These are phyloP conservation scores for Raphanus hybrid DNA, from an alignment of 441 rosid species.

Conservation along the genomic window DNA sequence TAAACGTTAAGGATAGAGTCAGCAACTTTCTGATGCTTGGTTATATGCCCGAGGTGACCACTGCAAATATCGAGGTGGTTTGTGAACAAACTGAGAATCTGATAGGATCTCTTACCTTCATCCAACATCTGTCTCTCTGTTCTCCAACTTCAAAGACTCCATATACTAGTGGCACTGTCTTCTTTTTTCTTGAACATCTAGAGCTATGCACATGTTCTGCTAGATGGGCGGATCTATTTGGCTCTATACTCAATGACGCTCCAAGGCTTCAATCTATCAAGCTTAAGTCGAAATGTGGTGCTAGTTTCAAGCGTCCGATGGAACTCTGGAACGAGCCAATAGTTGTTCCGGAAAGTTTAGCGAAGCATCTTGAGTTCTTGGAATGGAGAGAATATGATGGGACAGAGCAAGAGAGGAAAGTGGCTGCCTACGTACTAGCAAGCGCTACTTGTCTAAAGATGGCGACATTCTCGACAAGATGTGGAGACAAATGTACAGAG, in stretches of 20 bases:
- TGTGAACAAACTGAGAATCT: neutral
- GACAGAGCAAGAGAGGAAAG: slow-evolving; percentile 19
- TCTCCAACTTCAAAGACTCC: neutral
- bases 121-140: neutral
- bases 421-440: slow-evolving; percentile 26
- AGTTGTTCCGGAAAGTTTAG: slow-evolving; percentile 22
- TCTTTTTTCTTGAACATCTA: no score
- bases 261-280: no score
- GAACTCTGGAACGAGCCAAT: slow-evolving; percentile 1
- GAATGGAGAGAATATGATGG: slow-evolving; percentile 33
- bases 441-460: slow-evolving; percentile 28
- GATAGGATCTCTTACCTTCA: neutral
- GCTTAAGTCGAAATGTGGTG: neutral
- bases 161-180: no score
- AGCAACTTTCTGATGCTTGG: neutral
- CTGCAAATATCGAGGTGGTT: neutral
- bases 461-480: slow-evolving; percentile 19
- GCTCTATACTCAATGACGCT: no score
- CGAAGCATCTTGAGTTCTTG: slow-evolving; percentile 14
- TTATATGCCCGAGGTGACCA: neutral
- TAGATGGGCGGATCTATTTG: no score
- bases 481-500: no score
- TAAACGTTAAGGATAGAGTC: no score
- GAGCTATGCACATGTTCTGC: no score
- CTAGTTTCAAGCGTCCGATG: neutral